Percentiles rank a stretch among this genome's conserved stretches.
Evolutionary conservation across 2,329 filamentous ascomycete genomes (phyloP).

Genomic region (Colletotrichum neosansevieriae): DNA sequence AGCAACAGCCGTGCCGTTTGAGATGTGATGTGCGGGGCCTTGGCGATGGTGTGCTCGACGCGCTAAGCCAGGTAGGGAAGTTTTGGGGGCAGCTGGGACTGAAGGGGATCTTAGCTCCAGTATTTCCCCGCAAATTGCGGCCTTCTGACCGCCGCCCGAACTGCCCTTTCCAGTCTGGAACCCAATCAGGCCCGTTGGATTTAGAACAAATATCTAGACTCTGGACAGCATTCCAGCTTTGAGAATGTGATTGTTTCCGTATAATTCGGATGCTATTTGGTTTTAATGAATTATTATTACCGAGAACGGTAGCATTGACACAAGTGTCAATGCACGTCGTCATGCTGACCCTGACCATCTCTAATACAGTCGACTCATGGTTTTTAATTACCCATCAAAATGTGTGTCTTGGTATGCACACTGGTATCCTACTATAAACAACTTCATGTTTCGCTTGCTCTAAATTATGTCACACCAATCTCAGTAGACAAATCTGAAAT

Average conservation of each 20-base stretch:
- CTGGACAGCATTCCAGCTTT: not conserved
- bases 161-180: conserved; percentile 21
- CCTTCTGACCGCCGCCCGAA: conserved; percentile 28
- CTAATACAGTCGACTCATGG: not conserved
- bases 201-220: not conserved
- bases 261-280: not conserved
- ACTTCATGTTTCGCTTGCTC: conserved; percentile 5
- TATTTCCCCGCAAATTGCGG: conserved; percentile 36
- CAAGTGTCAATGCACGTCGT: not conserved
- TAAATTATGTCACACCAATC: not conserved
- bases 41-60: conserved; percentile 37
- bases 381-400: not conserved
- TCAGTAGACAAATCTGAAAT: conserved; percentile 39
- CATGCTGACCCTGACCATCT: not conserved
- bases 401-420: not conserved
- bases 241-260: not conserved
- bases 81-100: conserved; percentile 23
- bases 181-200: conserved; percentile 11
- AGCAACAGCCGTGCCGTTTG: conserved; percentile 15
- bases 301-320: conserved; percentile 3
- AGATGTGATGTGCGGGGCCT: conserved; percentile 24
- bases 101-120: conserved; percentile 26
- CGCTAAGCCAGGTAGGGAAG: conserved; percentile 17
- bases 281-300: not conserved
- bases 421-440: not conserved